Evolutionary conservation across 805 yeast species (phyloP).

Genomic region (Saturnispora mendoncae): DNA sequence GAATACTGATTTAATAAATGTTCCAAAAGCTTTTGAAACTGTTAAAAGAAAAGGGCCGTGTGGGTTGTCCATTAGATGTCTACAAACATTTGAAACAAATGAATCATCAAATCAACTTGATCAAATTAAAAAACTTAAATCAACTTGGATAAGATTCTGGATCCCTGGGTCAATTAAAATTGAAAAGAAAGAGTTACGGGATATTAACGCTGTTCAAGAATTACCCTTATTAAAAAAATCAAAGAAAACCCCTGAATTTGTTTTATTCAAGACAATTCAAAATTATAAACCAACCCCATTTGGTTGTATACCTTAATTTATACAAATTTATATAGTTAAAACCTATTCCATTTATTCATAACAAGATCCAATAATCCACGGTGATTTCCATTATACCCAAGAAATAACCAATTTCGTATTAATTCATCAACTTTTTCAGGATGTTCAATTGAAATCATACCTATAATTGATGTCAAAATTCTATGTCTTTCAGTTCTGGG

Average conservation of each 20-base stretch:
- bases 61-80: constrained; percentile 3
- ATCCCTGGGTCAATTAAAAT: constrained; percentile 12
- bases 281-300: constrained; percentile 50
- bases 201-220: not conserved
- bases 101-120: constrained; percentile 4
- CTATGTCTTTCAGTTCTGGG: constrained; percentile 16
- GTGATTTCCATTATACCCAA: constrained; percentile 21
- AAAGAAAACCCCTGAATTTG: constrained; percentile 4
- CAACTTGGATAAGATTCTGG: constrained; percentile 19
- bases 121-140: constrained; percentile 15
- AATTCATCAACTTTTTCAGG: constrained; percentile 17
- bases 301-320: constrained; percentile 27
- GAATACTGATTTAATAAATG: constrained; percentile 13
- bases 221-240: not conserved
- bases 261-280: constrained; percentile 19
- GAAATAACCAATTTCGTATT: constrained; percentile 24
- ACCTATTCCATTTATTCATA: constrained; percentile 9
- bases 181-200: constrained; percentile 7
- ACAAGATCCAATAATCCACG: constrained; percentile 22
- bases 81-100: not conserved
- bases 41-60: constrained; percentile 5
- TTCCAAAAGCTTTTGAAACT: not conserved
- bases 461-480: constrained; percentile 20
- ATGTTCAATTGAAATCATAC: constrained; percentile 21
- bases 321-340: not conserved